Conservation (phyloP, 176 grass and related monocot species). For the Saccharum officinarum region DNA sequence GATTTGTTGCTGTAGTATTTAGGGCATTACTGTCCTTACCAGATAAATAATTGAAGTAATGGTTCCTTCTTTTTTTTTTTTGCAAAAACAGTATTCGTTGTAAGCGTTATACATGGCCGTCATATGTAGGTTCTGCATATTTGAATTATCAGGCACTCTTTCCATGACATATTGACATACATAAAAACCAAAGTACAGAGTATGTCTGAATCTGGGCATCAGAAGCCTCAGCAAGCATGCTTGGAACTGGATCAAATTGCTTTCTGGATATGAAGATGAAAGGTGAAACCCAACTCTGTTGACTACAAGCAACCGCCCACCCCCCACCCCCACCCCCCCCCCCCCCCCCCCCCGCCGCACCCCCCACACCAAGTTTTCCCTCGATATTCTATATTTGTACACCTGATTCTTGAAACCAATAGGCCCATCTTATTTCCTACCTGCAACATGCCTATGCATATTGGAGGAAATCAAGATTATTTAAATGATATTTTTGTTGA, state of each 20-base stretch:
- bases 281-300: not conserved
- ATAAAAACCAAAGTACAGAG: not conserved
- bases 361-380: not conserved
- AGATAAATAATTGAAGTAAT: slow-evolving; percentile 13
- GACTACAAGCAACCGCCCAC: too few relatives aligned
- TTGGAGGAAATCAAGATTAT: slow-evolving; percentile 4
- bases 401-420: not conserved
- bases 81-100: not conserved
- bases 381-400: not conserved
- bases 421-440: not conserved
- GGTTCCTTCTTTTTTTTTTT: too few relatives aligned
- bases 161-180: not conserved
- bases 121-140: not conserved
- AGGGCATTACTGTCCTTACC: not conserved
- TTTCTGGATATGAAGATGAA: not conserved
- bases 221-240: slow-evolving; percentile 2
- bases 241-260: not conserved
- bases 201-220: not conserved
- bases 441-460: not conserved
- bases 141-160: not conserved
- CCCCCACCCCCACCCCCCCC: too few relatives aligned
- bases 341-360: too few relatives aligned
- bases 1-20: not conserved
- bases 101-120: not conserved
- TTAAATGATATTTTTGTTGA: not conserved